phyloP scores from a whole-genome alignment of 345 rosid species.

The Kernera saxatilis region DNA sequence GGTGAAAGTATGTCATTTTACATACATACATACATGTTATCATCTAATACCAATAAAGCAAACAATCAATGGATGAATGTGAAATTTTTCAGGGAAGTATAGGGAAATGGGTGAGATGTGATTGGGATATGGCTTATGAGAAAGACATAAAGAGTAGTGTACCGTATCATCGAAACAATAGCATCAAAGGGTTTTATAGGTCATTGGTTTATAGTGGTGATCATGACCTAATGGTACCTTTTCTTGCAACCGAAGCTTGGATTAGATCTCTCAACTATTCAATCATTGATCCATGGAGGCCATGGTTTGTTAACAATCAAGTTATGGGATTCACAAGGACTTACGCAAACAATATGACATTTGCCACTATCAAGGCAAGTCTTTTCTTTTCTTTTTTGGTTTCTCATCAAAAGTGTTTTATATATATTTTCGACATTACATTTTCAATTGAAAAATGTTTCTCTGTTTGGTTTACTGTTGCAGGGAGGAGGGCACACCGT shows the following conservation, averaged over 20 bases:
- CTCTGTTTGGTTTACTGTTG: conserved; percentile 1
- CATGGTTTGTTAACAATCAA: not conserved
- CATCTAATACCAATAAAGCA: not conserved
- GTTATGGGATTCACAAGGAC: conserved; percentile 25
- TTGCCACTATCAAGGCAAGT: conserved; percentile 60
- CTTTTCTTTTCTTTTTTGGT: no score
- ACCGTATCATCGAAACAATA: no score
- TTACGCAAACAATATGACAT: conserved; percentile 60
- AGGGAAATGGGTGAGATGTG: conserved; percentile 13
- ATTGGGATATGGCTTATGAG: conserved; percentile 9
- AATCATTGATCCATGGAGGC: not conserved
- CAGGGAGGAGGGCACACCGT: conserved; percentile 71
- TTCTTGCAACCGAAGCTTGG: not conserved
- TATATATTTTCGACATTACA: not conserved
- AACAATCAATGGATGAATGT: not conserved
- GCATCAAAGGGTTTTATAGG: no score
- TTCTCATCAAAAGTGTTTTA: not conserved
- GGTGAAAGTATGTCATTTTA: not conserved
- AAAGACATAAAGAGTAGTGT: conserved; percentile 7
- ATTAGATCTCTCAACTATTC: not conserved
- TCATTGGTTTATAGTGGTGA: not conserved
- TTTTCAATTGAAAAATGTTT: not conserved
- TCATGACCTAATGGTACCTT: not conserved
- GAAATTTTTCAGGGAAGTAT: conserved; percentile 1
- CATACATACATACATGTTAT: not conserved